Conservation (phyloP, 2,329 filamentous ascomycete species). For the Fonsecaea erecta region DNA sequence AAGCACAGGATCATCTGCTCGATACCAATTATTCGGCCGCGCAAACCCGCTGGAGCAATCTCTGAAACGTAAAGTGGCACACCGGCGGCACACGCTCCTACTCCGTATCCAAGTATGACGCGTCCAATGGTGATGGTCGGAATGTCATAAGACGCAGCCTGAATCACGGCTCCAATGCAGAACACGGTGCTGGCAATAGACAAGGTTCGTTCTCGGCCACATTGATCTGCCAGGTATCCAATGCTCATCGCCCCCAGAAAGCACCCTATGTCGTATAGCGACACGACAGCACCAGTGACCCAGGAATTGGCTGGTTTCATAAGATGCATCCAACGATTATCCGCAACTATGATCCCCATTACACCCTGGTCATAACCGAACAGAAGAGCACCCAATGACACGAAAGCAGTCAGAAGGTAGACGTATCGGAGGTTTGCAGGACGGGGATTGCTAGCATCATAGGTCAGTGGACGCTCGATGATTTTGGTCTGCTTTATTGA, state of each 20-base stretch:
- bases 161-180: constrained; percentile 30
- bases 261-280: constrained; percentile 46
- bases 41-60: constrained; percentile 45
- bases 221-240: constrained; percentile 17
- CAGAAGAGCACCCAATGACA: constrained; percentile 34
- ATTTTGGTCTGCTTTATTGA: constrained; percentile 14
- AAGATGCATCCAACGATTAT: constrained; percentile 39
- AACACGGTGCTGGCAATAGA: constrained; percentile 19
- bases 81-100: constrained; percentile 53
- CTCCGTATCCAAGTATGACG: constrained; percentile 55
- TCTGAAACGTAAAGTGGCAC: constrained; percentile 56
- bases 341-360: constrained; percentile 42
- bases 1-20: constrained; percentile 53
- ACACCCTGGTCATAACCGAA: constrained; percentile 45
- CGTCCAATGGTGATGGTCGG: constrained; percentile 56
- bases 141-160: constrained; percentile 44
- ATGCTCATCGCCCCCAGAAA: constrained; percentile 30
- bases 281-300: constrained; percentile 44
- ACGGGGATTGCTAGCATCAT: background rate
- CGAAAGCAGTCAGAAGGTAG: constrained; percentile 20
- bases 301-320: constrained; percentile 37
- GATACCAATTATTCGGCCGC: constrained; percentile 48
- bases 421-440: constrained; percentile 18
- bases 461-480: background rate
- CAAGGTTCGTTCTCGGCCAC: constrained; percentile 15